These are phyloP conservation scores for Coprinopsis marcescibilis DNA, from an alignment of 768 basidiomycete species.

Conservation along the genomic window DNA sequence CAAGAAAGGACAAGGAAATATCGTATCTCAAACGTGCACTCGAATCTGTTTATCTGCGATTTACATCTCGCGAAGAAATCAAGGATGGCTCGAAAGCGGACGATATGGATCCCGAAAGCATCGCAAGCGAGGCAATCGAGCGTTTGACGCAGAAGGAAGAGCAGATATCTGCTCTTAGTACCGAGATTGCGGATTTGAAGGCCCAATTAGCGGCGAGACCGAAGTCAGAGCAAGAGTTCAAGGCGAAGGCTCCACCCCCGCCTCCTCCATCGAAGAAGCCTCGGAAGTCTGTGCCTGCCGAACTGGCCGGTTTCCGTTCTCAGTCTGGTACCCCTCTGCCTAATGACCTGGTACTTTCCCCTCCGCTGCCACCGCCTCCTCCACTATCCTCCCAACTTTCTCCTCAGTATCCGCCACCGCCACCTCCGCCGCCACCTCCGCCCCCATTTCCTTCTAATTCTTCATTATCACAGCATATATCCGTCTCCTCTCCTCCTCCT, in stretches of 20 bases:
- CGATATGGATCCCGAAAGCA: conserved; percentile 59
- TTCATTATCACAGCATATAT: too few relatives aligned
- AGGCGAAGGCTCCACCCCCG: conserved; percentile 57
- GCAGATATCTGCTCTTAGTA: conserved; percentile 48
- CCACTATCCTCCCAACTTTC: conserved; percentile 19
- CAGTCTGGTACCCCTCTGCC: background rate
- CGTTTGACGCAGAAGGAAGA: conserved; percentile 63
- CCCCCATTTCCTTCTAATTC: conserved; percentile 18
- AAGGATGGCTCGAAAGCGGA: conserved; percentile 39
- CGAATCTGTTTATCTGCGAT: conserved; percentile 81
- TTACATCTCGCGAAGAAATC: conserved; percentile 51
- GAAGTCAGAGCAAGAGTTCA: conserved; percentile 67
- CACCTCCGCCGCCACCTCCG: conserved; percentile 25
- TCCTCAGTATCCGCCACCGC: conserved; percentile 19
- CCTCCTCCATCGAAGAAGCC: conserved; percentile 42
- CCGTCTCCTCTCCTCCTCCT: conserved; percentile 18
- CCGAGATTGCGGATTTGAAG: conserved; percentile 46
- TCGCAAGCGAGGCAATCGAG: conserved; percentile 70
- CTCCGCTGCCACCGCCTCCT: conserved; percentile 15
- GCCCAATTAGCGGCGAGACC: conserved; percentile 46
- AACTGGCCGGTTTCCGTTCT: conserved; percentile 5
- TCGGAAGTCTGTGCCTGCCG: conserved; percentile 13
- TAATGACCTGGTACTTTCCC: background rate
- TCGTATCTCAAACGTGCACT: conserved; percentile 78
- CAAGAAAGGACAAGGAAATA: conserved; percentile 66